These are phyloP conservation scores for Trichophyton rubrum DNA, from an alignment of 2,329 filamentous ascomycete species.

Conservation along the genomic window DNA sequence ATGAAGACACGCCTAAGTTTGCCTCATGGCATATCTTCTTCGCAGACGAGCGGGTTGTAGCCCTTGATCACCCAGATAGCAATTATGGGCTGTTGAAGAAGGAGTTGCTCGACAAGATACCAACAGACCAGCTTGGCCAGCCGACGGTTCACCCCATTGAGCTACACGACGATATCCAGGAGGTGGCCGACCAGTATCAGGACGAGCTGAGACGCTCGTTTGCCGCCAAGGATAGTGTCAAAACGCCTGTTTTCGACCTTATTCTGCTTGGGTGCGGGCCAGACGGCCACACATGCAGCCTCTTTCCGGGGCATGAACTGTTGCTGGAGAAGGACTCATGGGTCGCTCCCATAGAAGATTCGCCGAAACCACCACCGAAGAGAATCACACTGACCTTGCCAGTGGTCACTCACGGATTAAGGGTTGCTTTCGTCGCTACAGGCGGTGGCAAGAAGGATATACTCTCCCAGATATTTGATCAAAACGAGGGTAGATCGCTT, in stretches of 20 bases:
- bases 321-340: slow-evolving; percentile 79
- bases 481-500: slow-evolving; percentile 56
- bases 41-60: slow-evolving; percentile 90
- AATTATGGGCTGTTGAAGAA: slow-evolving; percentile 83
- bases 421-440: slow-evolving; percentile 83
- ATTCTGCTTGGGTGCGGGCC: slow-evolving; percentile 87
- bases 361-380: slow-evolving; percentile 82
- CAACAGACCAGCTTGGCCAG: slow-evolving; percentile 44
- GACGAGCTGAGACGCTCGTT: slow-evolving; percentile 74
- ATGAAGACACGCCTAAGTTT: slow-evolving; percentile 58
- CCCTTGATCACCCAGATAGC: slow-evolving; percentile 82
- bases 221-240: slow-evolving; percentile 84
- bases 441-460: slow-evolving; percentile 82
- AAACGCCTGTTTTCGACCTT: slow-evolving; percentile 87
- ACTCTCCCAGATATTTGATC: slow-evolving; percentile 82
- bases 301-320: slow-evolving; percentile 83
- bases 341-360: slow-evolving; percentile 85
- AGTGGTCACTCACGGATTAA: slow-evolving; percentile 74
- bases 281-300: slow-evolving; percentile 91
- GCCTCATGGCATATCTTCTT: slow-evolving; percentile 96
- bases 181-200: slow-evolving; percentile 89
- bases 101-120: slow-evolving; percentile 81
- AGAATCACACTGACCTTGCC: slow-evolving; percentile 87
- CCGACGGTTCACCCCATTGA: slow-evolving; percentile 68
- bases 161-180: slow-evolving; percentile 72